Base-by-base conservation (phyloP, 2,329 filamentous ascomycete species). In the Aspergillus quadricinctus region DNA sequence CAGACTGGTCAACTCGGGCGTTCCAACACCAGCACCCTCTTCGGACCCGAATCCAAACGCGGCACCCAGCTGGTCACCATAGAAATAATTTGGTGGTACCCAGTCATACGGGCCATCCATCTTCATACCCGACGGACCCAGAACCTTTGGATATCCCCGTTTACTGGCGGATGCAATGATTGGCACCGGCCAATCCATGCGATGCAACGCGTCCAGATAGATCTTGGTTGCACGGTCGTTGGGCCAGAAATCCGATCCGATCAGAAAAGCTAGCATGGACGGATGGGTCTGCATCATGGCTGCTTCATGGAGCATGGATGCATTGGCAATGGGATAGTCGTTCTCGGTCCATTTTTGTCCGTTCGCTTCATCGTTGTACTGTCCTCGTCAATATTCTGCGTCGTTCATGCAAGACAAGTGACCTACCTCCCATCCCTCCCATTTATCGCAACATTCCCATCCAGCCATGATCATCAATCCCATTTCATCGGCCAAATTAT, bases 381-480 rank as follows among this genome's bases (percentile, higher is more conserved):
- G n/a, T 19, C n/a, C 17, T n/a, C 1, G 21, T 57, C 27, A 60
- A 49, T 52, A 21, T 23, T n/a, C 25, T n/a, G 17, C 25, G 41
- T 17, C 10, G 4, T 4, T 4, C 8, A 6, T 10, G 8, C 14
- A 31, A 17, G 8, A 1, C 2, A 1, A 37, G 5, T 7, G 1
- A 50, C 64, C 57, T 55, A 72, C 70, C 17, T 64, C 67, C 83
- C 83, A 88, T 0, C 79, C 81, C 64, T 88, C 85, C 85, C 85
- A 88, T 65, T 87, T 87, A 61, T 87, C 82, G 66, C 85, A 88
- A 67, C 85, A 88, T 58, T 87, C 84, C 83, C 84, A 88, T 0
- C 85, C 85, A 0, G 83, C 74, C 40, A 88, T 72, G 0, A 87
- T 69, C 83, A 88, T 85, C 37, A 87, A 63, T 0, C 85, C 85